phyloP scores from a whole-genome alignment of 345 rosid genomes.

The Moringa oleifera region DNA sequence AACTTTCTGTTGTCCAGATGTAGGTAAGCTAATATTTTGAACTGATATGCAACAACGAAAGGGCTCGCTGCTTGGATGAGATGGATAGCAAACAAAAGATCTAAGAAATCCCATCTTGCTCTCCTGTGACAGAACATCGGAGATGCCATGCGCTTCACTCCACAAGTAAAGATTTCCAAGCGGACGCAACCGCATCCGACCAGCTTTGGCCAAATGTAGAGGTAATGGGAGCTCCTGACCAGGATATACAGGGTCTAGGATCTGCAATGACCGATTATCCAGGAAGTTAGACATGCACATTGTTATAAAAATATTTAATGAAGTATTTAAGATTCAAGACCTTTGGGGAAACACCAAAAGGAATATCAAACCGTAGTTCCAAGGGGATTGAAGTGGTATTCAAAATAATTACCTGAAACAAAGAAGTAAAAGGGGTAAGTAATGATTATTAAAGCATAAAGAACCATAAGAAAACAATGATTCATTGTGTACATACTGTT shows the following conservation, averaged over 20 bases:
- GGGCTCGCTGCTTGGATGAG: slow-evolving; percentile 82
- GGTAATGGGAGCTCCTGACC: slow-evolving; percentile 89
- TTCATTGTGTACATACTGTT: slow-evolving; percentile 47
- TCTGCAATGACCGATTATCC: slow-evolving; percentile 33
- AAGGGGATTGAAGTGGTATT: slow-evolving; percentile 74
- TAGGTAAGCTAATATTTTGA: slow-evolving; percentile 46
- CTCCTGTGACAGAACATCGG: slow-evolving; percentile 70
- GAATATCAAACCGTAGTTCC: slow-evolving; percentile 93
- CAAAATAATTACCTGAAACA: slow-evolving; percentile 66
- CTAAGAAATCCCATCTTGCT: slow-evolving; percentile 71
- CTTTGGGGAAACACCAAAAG: slow-evolving; percentile 92
- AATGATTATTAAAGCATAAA: slow-evolving; percentile 13
- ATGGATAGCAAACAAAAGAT: slow-evolving; percentile 91
- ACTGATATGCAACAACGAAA: slow-evolving; percentile 87
- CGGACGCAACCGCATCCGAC: slow-evolving; percentile 91
- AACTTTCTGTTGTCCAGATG: slow-evolving; percentile 34
- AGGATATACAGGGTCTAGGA: slow-evolving; percentile 83
- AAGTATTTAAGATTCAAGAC: slow-evolving; percentile 27
- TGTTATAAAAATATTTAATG: not conserved
- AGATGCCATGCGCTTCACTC: slow-evolving; percentile 85
- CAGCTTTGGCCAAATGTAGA: slow-evolving; percentile 86
- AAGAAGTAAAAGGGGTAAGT: slow-evolving; percentile 16
- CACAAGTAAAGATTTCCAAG: slow-evolving; percentile 73
- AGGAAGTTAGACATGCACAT: not conserved
- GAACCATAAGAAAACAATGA: slow-evolving; percentile 1